Conservation (phyloP, 495 filamentous ascomycete genomes). For the Hypoxylon fuscum region DNA sequence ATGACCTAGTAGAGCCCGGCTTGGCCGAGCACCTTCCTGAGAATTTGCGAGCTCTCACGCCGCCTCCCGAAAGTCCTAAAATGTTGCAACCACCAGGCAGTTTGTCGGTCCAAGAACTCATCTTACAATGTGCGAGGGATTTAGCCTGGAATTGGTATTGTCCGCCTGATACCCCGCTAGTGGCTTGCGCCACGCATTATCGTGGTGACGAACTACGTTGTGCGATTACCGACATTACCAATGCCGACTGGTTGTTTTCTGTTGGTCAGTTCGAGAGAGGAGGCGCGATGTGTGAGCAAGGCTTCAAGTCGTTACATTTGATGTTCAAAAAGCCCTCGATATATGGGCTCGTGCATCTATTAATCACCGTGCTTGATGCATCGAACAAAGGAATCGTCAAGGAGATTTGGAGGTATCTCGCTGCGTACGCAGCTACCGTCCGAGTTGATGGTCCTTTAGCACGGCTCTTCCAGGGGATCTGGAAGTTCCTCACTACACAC, state of each 20-base stretch:
- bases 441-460: slow-evolving; percentile 34
- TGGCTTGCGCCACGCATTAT: slow-evolving; percentile 40
- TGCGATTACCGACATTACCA: slow-evolving; percentile 46
- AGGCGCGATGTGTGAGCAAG: slow-evolving; percentile 44
- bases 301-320: slow-evolving; percentile 40
- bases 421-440: slow-evolving; percentile 38
- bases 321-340: slow-evolving; percentile 43
- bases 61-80: slow-evolving; percentile 42
- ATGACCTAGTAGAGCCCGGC: slow-evolving; percentile 49
- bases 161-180: slow-evolving; percentile 38
- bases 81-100: slow-evolving; percentile 33
- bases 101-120: slow-evolving; percentile 42
- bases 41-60: slow-evolving; percentile 48
- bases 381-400: slow-evolving; percentile 45
- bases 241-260: slow-evolving; percentile 44
- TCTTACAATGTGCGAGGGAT: slow-evolving; percentile 42
- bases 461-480: slow-evolving; percentile 42
- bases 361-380: slow-evolving; percentile 42
- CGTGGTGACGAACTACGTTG: slow-evolving; percentile 44
- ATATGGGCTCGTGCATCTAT: slow-evolving; percentile 42
- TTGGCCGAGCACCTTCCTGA: slow-evolving; percentile 45
- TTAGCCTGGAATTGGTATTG: slow-evolving; percentile 46
- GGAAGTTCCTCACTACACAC: slow-evolving; percentile 42
- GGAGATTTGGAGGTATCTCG: slow-evolving; percentile 44
- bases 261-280: slow-evolving; percentile 42